These are phyloP conservation scores for Septoria petroselini DNA, from an alignment of 2,329 filamentous ascomycete species.

Conservation along the genomic window DNA sequence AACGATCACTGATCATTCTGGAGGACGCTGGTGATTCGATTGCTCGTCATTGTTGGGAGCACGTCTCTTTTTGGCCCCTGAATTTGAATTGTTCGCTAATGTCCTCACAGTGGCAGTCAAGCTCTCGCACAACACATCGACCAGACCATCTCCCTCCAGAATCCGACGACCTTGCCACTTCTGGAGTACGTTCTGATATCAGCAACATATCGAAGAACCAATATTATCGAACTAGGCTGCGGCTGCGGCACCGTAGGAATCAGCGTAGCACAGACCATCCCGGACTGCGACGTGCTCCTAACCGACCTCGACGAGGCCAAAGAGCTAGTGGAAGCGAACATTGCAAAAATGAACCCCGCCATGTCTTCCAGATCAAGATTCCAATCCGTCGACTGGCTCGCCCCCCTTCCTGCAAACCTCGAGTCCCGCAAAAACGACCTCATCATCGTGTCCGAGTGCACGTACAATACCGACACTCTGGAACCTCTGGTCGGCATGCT, in stretches of 20 bases:
- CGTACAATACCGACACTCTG: constrained; percentile 67
- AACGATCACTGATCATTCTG: constrained; percentile 52
- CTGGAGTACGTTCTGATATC: constrained; percentile 41
- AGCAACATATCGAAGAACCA: constrained; percentile 44
- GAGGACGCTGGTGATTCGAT: constrained; percentile 73
- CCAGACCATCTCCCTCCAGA: constrained; percentile 40
- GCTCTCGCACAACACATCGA: constrained; percentile 55
- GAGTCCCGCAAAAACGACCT: constrained; percentile 52
- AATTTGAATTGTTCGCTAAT: no score
- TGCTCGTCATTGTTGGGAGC: constrained; percentile 70
- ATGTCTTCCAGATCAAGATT: constrained; percentile 48
- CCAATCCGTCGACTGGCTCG: constrained; percentile 62
- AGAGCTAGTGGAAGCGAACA: constrained; percentile 59
- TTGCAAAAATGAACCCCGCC: constrained; percentile 45
- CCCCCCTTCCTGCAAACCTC: constrained; percentile 43
- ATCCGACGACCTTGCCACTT: constrained; percentile 35
- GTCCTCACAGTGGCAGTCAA: constrained; percentile 58
- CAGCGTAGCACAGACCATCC: constrained; percentile 55
- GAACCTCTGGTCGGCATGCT: constrained; percentile 61
- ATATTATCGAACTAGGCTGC: constrained; percentile 63
- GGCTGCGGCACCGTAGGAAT: constrained; percentile 69
- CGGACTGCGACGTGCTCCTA: constrained; percentile 54
- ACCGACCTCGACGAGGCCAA: constrained; percentile 65
- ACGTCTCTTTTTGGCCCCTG: no score
- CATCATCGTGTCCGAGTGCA: constrained; percentile 67